Conservation (phyloP, 441 rosid genomes). For the Arabidopsis hybrid region DNA sequence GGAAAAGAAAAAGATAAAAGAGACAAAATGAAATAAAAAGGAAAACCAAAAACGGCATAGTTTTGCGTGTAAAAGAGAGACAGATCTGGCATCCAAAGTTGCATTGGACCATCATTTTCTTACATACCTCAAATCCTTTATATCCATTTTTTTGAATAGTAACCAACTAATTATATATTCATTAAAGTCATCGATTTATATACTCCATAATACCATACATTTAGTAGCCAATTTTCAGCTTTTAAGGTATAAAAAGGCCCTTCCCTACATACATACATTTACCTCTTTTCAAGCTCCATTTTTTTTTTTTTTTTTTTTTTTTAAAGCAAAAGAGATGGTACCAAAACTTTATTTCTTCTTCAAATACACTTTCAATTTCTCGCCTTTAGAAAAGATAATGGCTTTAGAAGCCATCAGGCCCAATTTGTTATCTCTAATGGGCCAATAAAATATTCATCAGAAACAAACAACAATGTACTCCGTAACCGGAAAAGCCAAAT, state of each 20-base stretch:
- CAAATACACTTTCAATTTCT: too few species aligned
- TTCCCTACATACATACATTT: not conserved
- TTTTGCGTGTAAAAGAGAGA: constrained; percentile 45
- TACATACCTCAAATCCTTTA: too few species aligned
- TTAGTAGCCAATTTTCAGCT: constrained; percentile 2
- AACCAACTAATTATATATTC: not conserved
- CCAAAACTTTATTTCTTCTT: too few species aligned
- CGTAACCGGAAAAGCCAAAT: not conserved
- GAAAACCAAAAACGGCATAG: constrained; percentile 26
- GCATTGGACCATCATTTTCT: constrained; percentile 3
- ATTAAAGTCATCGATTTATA: not conserved
- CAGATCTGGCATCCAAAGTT: constrained; percentile 44
- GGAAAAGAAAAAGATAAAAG: constrained; percentile 31
- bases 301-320: too few species aligned
- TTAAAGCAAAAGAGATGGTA: too few species aligned
- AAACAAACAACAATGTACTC: too few species aligned
- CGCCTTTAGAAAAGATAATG: too few species aligned
- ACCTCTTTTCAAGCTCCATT: not conserved
- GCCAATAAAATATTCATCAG: not conserved
- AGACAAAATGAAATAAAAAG: constrained; percentile 26
- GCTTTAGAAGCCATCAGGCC: too few species aligned
- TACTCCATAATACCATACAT: not conserved
- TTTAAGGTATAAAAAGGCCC: not conserved
- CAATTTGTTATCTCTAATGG: not conserved
- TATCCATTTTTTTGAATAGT: too few species aligned